Evolutionary conservation across 2,329 filamentous ascomycete genomes (phyloP).

Genomic region (Fusarium veterinarium): DNA sequence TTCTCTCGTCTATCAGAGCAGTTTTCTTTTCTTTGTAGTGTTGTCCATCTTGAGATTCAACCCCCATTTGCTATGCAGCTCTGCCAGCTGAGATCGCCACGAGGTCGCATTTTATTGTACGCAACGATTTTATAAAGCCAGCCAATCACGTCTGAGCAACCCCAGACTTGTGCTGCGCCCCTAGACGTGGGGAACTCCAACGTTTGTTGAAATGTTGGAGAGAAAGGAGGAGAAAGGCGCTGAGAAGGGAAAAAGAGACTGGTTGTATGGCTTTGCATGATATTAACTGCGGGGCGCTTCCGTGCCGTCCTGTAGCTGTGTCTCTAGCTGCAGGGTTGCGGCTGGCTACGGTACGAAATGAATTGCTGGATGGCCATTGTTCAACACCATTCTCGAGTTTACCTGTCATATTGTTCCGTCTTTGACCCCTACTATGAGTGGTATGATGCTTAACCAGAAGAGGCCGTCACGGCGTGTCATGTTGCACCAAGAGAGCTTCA

Average conservation of each 20-base stretch:
- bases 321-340: background rate
- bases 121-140: slow-evolving; percentile 11
- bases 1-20: slow-evolving; percentile 11
- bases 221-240: background rate
- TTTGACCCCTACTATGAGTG: background rate
- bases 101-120: slow-evolving; percentile 21
- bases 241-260: slow-evolving; percentile 8
- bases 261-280: slow-evolving; percentile 10
- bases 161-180: slow-evolving; percentile 19
- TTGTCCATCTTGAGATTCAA: slow-evolving; percentile 1
- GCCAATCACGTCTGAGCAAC: slow-evolving; percentile 12
- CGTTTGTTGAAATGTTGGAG: background rate
- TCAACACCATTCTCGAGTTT: slow-evolving; percentile 14
- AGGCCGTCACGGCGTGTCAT: slow-evolving; percentile 16
- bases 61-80: slow-evolving; percentile 18
- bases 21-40: slow-evolving; percentile 6
- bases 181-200: slow-evolving; percentile 19
- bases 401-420: slow-evolving; percentile 24
- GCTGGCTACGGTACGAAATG: background rate
- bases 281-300: slow-evolving; percentile 8
- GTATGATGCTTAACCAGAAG: slow-evolving; percentile 11
- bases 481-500: slow-evolving; percentile 16
- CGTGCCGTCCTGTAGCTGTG: slow-evolving; percentile 18
- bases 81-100: slow-evolving; percentile 28
- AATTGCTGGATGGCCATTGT: slow-evolving; percentile 10